Evolutionary conservation across 805 yeast genomes (phyloP).

Genomic region (Candida stauntonica): DNA sequence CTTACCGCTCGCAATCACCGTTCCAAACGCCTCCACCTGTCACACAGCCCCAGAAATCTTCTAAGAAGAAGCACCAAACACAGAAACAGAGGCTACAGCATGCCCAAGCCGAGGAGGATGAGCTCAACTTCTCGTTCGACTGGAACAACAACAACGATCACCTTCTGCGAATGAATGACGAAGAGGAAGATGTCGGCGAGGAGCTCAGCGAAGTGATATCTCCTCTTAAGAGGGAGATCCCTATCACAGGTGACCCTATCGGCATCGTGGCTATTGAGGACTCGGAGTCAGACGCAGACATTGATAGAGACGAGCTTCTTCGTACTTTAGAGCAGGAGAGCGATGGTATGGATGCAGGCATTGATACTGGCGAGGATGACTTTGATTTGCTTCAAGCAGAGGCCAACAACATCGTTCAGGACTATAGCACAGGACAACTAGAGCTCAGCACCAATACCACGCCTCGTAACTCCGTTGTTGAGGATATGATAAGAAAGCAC

Average conservation of each 20-base stretch:
- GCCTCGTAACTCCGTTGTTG: slow-evolving; percentile 31
- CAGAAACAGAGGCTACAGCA: not conserved
- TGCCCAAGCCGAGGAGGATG: slow-evolving; percentile 24
- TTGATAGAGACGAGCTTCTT: slow-evolving; percentile 43
- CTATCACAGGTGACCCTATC: slow-evolving; percentile 20
- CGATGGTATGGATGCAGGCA: slow-evolving; percentile 34
- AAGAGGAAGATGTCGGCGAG: slow-evolving; percentile 62
- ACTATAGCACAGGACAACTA: slow-evolving; percentile 30
- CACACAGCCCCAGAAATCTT: slow-evolving; percentile 3
- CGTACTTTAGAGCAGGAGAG: slow-evolving; percentile 31
- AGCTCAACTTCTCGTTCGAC: slow-evolving; percentile 38
- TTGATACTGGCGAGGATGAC: slow-evolving; percentile 32
- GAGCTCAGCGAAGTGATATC: slow-evolving; percentile 32
- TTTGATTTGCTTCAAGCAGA: slow-evolving; percentile 36
- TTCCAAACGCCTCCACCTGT: slow-evolving; percentile 21
- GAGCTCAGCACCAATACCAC: slow-evolving; percentile 28
- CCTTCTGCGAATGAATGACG: slow-evolving; percentile 25
- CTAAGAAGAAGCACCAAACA: slow-evolving; percentile 9
- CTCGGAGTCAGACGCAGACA: slow-evolving; percentile 57
- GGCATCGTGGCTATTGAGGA: slow-evolving; percentile 26
- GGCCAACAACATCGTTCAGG: slow-evolving; percentile 40
- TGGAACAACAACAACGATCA: slow-evolving; percentile 38
- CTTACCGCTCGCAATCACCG: slow-evolving; percentile 34
- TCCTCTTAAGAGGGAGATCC: slow-evolving; percentile 17
- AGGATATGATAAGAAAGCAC: slow-evolving; percentile 36